Evolutionary conservation across 106 monocot genomes (phyloP), one percentile per base, ranked within the genome.

Genomic region (Xerophyta viscosa): DNA sequence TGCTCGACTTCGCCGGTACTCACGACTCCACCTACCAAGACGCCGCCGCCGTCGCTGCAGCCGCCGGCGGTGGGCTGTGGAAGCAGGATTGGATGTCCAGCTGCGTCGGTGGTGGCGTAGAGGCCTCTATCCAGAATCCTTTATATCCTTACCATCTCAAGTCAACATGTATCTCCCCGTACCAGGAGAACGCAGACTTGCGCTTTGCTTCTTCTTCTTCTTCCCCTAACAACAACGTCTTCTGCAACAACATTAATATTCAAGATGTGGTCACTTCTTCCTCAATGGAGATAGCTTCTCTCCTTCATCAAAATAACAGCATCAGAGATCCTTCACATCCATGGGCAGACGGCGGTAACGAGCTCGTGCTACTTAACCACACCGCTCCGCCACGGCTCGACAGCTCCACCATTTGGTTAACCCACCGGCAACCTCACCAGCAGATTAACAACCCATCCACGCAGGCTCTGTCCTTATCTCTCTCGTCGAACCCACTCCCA

Each of bases 391-490:
- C 12, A 20, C 21, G 20, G 13, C 14, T 48, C 13, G 18, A 20
- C 21, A 26, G 13, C 14, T 2, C 42, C 12, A 17, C 46, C 7
- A 24, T 31, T 15, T 57, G 60, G 29, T 27, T 20, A 18, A 46
- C 17, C 2, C 14, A 44, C 24, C 14, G 45, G 31, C 29, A 41
- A 29, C 20, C 37, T 22, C 57, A 25, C 6, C 57, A 66, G 28
- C 58, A 49, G 66, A 48, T n/a, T 15, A 20, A 12, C 20, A 6
- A 1, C 1, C 24, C 17, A 6, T 31, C 31, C n/a, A 31, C 47
- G 1, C 64, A 54, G 25, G 59, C 72, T 18, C 64, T 78, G 2
- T 64, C 73, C 15, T 44, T 79, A 58, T 60, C 78, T 0, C 64
- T 73, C 27, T 25, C 78, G 2, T 73, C 78, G 13, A 71, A 58